These are phyloP conservation scores for Termitomyces sp. DNA, from an alignment of 768 basidiomycete species.

Conservation along the genomic window DNA sequence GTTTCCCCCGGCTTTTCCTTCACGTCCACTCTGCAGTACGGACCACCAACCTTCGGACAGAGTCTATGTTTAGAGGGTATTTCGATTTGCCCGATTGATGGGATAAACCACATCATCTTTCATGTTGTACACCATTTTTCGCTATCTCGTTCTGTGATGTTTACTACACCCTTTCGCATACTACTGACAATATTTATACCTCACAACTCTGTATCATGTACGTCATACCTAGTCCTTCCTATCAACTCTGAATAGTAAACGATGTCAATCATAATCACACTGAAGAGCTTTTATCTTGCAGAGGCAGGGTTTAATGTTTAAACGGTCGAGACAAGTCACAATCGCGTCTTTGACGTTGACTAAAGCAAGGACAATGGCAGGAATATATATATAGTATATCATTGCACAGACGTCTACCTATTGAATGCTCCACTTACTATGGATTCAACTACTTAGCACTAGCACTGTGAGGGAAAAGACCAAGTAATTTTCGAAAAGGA, in stretches of 20 bases:
- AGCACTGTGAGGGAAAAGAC: no score
- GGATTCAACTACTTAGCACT: no score
- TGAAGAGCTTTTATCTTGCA: background rate
- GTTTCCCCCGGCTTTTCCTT: conserved; percentile 89
- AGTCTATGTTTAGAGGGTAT: conserved; percentile 89
- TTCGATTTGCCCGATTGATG: conserved; percentile 55
- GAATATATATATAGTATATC: no score
- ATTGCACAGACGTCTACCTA: no score
- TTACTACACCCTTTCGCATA: background rate
- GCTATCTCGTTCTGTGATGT: background rate
- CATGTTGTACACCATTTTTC: background rate
- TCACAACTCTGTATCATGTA: background rate
- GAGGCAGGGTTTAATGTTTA: background rate
- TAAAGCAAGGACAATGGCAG: no score
- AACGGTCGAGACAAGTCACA: no score
- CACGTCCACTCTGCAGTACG: conserved; percentile 87
- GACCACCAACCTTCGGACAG: conserved; percentile 63
- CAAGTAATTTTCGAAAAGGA: no score
- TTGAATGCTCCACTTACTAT: no score
- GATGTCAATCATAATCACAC: background rate
- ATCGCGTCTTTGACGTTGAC: no score
- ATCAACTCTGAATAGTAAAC: background rate
- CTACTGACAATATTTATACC: background rate
- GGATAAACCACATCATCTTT: background rate
- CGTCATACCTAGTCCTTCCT: background rate